These are phyloP conservation scores for Dipodascus geniculatus DNA, from an alignment of 805 yeast genomes.

Conservation along the genomic window DNA sequence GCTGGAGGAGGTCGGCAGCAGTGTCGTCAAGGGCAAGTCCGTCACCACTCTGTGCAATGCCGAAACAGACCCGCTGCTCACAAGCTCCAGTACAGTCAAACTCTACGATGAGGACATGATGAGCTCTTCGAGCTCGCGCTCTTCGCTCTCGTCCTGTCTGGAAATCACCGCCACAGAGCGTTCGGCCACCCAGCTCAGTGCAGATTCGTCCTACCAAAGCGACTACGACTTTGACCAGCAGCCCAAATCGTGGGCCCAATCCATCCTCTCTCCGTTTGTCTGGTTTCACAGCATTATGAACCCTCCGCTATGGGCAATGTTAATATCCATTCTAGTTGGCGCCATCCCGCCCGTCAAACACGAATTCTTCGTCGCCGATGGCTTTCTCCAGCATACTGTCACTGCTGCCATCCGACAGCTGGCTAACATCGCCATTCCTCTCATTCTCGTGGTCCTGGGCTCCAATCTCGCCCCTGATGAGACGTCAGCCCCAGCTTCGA, in stretches of 20 bases:
- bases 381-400: constrained; percentile 40
- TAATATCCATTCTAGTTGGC: constrained; percentile 47
- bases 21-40: not conserved
- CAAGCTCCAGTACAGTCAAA: not conserved
- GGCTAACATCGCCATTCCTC: constrained; percentile 49
- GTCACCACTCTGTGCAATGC: not conserved
- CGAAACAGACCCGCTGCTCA: not conserved
- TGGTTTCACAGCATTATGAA: constrained; percentile 35
- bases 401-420: constrained; percentile 42
- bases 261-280: not conserved
- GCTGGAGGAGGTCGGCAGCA: constrained; percentile 2
- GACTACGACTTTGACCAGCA: not conserved
- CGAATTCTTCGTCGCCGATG: constrained; percentile 32
- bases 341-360: constrained; percentile 38
- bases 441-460: constrained; percentile 49
- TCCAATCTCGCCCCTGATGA: constrained; percentile 47
- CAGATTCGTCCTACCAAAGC: not conserved
- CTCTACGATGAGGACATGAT: not conserved
- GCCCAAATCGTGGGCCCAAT: not conserved
- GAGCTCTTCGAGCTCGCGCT: not conserved
- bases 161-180: not conserved
- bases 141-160: not conserved
- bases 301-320: constrained; percentile 56
- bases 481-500: constrained; percentile 29
- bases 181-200: not conserved